A percentile compares a stretch with the other conserved stretches of the same genome.
Evolutionary conservation across 1,139 yeast genomes (phyloP).

Genomic region (Diutina pseudorugosa): DNA sequence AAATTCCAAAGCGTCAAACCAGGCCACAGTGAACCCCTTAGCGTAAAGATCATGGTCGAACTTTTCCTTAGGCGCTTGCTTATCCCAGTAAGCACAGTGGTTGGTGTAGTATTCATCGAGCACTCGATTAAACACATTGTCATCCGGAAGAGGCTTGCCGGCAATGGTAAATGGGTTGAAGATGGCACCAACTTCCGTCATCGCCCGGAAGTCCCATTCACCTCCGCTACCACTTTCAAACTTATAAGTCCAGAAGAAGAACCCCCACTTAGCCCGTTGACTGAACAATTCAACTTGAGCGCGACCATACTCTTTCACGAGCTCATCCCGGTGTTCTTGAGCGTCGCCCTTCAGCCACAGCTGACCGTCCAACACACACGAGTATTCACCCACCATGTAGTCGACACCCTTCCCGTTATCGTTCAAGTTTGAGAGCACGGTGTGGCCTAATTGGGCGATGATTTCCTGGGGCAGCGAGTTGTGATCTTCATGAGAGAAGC

Average conservation of each 20-base stretch:
- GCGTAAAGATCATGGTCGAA: slow-evolving; percentile 74
- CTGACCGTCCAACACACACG: slow-evolving; percentile 70
- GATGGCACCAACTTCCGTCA: neutral
- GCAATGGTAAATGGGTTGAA: neutral
- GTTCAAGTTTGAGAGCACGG: slow-evolving; percentile 39
- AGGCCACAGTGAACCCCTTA: slow-evolving; percentile 66
- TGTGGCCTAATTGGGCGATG: slow-evolving; percentile 40
- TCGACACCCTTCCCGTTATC: slow-evolving; percentile 45
- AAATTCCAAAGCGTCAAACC: slow-evolving; percentile 61
- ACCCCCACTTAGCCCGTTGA: slow-evolving; percentile 40
- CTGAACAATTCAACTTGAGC: slow-evolving; percentile 31
- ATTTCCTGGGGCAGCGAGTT: slow-evolving; percentile 52
- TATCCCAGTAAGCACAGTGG: slow-evolving; percentile 63
- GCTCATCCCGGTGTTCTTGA: slow-evolving; percentile 17
- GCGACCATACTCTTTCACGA: slow-evolving; percentile 26
- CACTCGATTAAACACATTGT: slow-evolving; percentile 28
- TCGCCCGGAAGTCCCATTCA: slow-evolving; percentile 67
- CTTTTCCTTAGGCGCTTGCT: slow-evolving; percentile 40
- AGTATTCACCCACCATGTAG: slow-evolving; percentile 77
- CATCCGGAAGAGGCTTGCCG: slow-evolving; percentile 21
- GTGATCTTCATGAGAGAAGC: slow-evolving; percentile 71
- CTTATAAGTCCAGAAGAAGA: slow-evolving; percentile 85
- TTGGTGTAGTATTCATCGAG: slow-evolving; percentile 25
- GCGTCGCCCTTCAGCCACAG: slow-evolving; percentile 53
- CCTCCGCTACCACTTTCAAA: slow-evolving; percentile 88